These are phyloP conservation scores for Omphalotus guepiniiformis DNA, from an alignment of 768 basidiomycete species.

Conservation along the genomic window DNA sequence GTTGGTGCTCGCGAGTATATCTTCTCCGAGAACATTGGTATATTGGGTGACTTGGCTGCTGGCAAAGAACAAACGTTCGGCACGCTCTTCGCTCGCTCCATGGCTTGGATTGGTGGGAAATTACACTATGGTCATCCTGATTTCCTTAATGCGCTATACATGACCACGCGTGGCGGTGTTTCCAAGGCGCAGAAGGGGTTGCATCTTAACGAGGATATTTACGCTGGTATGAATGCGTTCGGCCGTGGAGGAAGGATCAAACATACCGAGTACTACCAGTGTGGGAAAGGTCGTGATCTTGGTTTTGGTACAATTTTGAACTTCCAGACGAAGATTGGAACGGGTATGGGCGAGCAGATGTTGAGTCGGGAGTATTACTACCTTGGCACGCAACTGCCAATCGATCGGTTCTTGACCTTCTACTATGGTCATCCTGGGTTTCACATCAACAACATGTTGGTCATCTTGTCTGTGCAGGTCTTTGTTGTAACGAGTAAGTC, in stretches of 20 bases:
- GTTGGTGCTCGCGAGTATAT: slow-evolving; percentile 99
- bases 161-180: slow-evolving; percentile 97
- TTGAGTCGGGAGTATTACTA: slow-evolving; percentile 99
- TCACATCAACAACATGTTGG: slow-evolving; percentile 99
- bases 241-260: slow-evolving; percentile 97
- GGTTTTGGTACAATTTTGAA: slow-evolving; percentile 99
- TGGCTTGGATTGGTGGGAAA: slow-evolving; percentile 98
- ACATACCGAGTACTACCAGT: slow-evolving; percentile 99
- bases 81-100: slow-evolving; percentile 90
- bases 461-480: slow-evolving; percentile 94
- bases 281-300: slow-evolving; percentile 97
- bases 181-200: slow-evolving; percentile 99
- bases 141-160: slow-evolving; percentile 96
- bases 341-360: slow-evolving; percentile 99
- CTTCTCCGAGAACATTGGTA: slow-evolving; percentile 99
- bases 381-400: slow-evolving; percentile 93
- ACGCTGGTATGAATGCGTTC: slow-evolving; percentile 98
- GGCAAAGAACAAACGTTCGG: slow-evolving; percentile 99
- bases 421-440: slow-evolving; percentile 99
- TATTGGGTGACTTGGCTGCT: slow-evolving; percentile 95
- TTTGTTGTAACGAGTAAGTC: slow-evolving; percentile 87
- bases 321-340: slow-evolving; percentile 99
- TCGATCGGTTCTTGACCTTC: slow-evolving; percentile 98
- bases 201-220: slow-evolving; percentile 99
- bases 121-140: slow-evolving; percentile 99